Percentiles rank a stretch among this genome's conserved stretches.
phyloP scores from a whole-genome alignment of 257 asterid genomes.

The Solanum piurae region DNA sequence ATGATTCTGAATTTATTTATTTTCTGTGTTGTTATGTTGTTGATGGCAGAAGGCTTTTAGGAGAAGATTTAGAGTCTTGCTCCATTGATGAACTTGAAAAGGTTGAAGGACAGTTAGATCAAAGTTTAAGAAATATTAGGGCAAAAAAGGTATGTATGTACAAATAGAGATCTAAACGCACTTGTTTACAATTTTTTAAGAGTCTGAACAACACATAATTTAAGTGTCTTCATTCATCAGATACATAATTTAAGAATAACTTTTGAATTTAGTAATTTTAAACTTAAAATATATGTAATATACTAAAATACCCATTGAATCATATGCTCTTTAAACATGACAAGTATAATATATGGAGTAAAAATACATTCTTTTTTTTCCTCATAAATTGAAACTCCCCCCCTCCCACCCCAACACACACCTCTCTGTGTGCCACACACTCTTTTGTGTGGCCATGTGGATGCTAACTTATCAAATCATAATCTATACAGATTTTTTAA shows the following conservation, averaged over 20 bases:
- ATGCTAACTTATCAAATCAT: not conserved
- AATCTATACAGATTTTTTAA: too few species aligned
- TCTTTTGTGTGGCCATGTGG: not conserved
- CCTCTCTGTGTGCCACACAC: too few species aligned
- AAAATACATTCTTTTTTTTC: too few species aligned
- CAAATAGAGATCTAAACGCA: too few species aligned
- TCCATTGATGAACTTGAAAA: slow-evolving; percentile 30
- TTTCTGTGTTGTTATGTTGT: not conserved
- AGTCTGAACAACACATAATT: too few species aligned
- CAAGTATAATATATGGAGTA: not conserved
- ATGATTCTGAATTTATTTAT: not conserved
- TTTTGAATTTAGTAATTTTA: too few species aligned
- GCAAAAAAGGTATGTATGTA: slow-evolving; percentile 34
- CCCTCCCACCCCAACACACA: too few species aligned
- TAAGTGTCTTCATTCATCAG: not conserved
- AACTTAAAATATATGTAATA: too few species aligned
- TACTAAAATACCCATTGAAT: too few species aligned
- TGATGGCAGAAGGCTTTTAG: slow-evolving; percentile 32
- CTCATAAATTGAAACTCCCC: not conserved
- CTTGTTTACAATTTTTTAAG: too few species aligned
- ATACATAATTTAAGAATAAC: too few species aligned
- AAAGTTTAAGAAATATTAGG: slow-evolving; percentile 34
- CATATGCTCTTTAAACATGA: not conserved
- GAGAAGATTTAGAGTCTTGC: slow-evolving; percentile 31
- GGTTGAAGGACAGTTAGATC: slow-evolving; percentile 33